phyloP scores from a whole-genome alignment of 2,329 filamentous ascomycete genomes.

The Cladobotryum mycophilum region DNA sequence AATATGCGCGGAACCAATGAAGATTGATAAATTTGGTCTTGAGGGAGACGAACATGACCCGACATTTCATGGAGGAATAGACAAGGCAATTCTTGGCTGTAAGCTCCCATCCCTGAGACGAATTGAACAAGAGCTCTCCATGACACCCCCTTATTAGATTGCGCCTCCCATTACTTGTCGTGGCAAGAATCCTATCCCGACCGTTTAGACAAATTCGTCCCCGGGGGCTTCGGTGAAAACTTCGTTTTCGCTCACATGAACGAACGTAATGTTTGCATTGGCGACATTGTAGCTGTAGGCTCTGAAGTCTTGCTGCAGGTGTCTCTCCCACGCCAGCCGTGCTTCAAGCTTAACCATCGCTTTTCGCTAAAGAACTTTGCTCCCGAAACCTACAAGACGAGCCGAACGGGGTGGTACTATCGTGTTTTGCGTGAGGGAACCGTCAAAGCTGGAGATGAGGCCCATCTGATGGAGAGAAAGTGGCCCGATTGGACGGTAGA shows the following conservation, averaged over 20 bases:
- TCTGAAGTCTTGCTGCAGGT: slow-evolving; percentile 50
- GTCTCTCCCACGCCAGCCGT: slow-evolving; percentile 56
- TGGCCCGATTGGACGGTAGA: slow-evolving; percentile 58
- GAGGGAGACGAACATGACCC: slow-evolving; percentile 56
- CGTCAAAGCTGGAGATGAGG: slow-evolving; percentile 50
- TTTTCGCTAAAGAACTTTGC: slow-evolving; percentile 59
- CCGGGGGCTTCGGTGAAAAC: slow-evolving; percentile 61
- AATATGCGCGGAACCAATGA: slow-evolving; percentile 36
- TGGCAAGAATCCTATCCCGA: slow-evolving; percentile 50
- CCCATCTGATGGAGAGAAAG: slow-evolving; percentile 48
- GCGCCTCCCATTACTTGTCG: slow-evolving; percentile 49
- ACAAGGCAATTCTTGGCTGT: slow-evolving; percentile 59
- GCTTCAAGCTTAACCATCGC: slow-evolving; percentile 63
- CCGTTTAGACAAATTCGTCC: slow-evolving; percentile 43
- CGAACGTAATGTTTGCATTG: slow-evolving; percentile 60
- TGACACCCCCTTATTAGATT: slow-evolving; percentile 39
- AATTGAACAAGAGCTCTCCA: neutral
- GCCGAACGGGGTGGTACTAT: slow-evolving; percentile 62
- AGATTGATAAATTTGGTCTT: slow-evolving; percentile 44
- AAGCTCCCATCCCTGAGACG: slow-evolving; percentile 22
- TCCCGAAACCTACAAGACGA: slow-evolving; percentile 47
- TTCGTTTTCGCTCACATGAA: slow-evolving; percentile 52
- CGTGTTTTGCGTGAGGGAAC: slow-evolving; percentile 50
- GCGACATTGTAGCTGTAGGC: slow-evolving; percentile 51
- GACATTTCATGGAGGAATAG: slow-evolving; percentile 54